Base-by-base conservation (phyloP, 345 rosid species). In the Citropsis articulata region DNA sequence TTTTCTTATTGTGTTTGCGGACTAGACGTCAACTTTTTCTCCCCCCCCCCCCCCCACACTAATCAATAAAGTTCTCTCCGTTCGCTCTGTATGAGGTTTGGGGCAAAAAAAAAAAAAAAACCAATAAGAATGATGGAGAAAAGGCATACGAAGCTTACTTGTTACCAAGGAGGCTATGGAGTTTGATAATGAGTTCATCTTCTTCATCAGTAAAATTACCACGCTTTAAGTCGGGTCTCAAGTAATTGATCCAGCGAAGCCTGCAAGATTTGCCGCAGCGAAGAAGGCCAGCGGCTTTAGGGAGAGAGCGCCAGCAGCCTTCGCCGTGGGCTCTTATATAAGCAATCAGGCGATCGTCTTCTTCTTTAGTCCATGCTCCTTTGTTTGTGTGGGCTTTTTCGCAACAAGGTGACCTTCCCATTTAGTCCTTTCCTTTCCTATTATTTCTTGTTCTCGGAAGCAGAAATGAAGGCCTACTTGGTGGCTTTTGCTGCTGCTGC, bases 331-430 rank as follows among this genome's bases (percentile, higher is more conserved):
- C 88, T 81, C 90, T 80, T 53, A 92, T 92, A 66, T 92, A 92
- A 40, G 91, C 81, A 64, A 89, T 78, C 65, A 92, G 92, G 18
- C 93, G 86, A 81, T 92, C 96, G 19, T 92, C 96, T 84, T 92
- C 96, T 83, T 92, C 96, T 66, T 92, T 92, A 38, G 96, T 92
- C 96, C 96, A 92, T 22, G 96, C 96, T 9, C 96, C 96, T 76
- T 90, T 92, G 91, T 92, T 92, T 9, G 94, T 92, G 75, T 92
- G 96, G 35, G 92, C 93, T 80, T 92, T 92, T 81, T 92, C 96
- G 63, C 96, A 92, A 57, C 96, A 92, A 75, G 96, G 96, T 66
- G 96, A 92, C 86, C 96, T 89, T 68, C 96, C 96, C 96, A 92
- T 91, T 65, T 53, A 50, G 19, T 50, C 19, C 19, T 50, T 50